A percentile compares a stretch with the other conserved stretches of the same genome.
phyloP scores from a whole-genome alignment of 768 basidiomycete species.

The Russula sp. region DNA sequence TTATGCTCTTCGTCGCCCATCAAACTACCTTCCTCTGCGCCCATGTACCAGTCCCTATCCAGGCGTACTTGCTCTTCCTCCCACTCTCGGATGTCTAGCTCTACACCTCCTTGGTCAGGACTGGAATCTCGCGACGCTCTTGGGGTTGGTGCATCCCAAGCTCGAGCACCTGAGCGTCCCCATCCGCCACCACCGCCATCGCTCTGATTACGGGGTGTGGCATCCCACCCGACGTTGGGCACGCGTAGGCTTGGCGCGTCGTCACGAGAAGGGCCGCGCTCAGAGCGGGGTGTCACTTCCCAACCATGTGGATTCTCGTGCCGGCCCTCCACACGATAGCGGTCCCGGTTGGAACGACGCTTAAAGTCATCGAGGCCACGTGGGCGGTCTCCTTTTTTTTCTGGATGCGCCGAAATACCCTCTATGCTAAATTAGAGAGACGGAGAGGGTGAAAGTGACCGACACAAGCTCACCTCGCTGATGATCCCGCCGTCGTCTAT shows the following conservation, averaged over 20 bases:
- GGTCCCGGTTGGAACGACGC: conserved; percentile 77
- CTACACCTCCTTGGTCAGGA: conserved; percentile 56
- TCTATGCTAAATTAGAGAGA: conserved; percentile 35
- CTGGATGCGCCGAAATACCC: conserved; percentile 59
- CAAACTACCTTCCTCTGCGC: conserved; percentile 79
- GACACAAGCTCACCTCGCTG: conserved; percentile 44
- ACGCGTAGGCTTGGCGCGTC: conserved; percentile 82
- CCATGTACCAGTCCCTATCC: conserved; percentile 95
- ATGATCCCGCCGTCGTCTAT: conserved; percentile 61
- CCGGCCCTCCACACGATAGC: conserved; percentile 31
- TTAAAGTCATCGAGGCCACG: conserved; percentile 91
- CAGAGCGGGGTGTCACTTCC: conserved; percentile 58
- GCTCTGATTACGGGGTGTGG: conserved; percentile 63
- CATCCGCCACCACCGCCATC: conserved; percentile 56
- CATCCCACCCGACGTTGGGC: conserved; percentile 91
- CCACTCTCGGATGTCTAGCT: conserved; percentile 83
- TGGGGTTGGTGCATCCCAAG: conserved; percentile 85
- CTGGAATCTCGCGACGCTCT: conserved; percentile 57
- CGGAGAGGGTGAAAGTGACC: not conserved
- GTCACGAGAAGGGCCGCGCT: conserved; percentile 39
- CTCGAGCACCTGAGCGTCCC: conserved; percentile 45
- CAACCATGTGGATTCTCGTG: conserved; percentile 33
- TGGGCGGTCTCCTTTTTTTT: conserved; percentile 48
- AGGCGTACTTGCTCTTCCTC: conserved; percentile 91
- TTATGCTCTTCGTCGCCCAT: conserved; percentile 91